Evolutionary conservation across 2,329 filamentous ascomycete genomes (phyloP).

Genomic region (Cytospora chrysosperma): DNA sequence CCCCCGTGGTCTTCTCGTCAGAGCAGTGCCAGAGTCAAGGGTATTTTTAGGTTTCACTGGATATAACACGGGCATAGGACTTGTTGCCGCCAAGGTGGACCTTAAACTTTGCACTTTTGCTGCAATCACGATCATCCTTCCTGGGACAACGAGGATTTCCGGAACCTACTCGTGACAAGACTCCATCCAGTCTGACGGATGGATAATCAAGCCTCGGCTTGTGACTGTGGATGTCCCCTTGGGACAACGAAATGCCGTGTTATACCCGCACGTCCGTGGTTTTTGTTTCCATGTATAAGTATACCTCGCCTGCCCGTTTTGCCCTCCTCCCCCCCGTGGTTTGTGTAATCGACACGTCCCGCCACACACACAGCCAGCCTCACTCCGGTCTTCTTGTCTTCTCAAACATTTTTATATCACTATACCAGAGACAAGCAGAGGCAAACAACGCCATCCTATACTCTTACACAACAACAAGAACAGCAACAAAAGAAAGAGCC

Average conservation of each 20-base stretch:
- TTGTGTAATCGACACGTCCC: not conserved
- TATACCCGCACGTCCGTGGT: not conserved
- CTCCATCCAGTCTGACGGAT: conserved; percentile 1
- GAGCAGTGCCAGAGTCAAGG: no score
- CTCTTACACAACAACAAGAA: no score
- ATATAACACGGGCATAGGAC: conserved; percentile 5
- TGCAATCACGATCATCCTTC: conserved; percentile 17
- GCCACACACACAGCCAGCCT: not conserved
- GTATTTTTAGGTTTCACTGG: no score
- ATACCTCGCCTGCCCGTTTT: conserved; percentile 12
- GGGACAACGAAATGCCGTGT: conserved; percentile 6
- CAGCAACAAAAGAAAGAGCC: no score
- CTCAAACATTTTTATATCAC: no score
- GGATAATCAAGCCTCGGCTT: conserved; percentile 9
- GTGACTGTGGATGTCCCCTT: conserved; percentile 5
- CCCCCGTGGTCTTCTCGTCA: no score
- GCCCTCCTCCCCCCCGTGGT: not conserved
- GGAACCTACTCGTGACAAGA: conserved; percentile 13
- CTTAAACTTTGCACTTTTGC: conserved; percentile 23
- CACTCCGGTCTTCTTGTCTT: not conserved
- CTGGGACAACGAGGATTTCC: conserved; percentile 10
- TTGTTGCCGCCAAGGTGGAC: conserved; percentile 16
- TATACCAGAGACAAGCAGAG: no score
- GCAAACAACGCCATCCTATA: no score
- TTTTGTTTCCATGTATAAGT: conserved; percentile 17